These are phyloP conservation scores for Heritiera fomes DNA, from an alignment of 345 rosid genomes.

Conservation along the genomic window DNA sequence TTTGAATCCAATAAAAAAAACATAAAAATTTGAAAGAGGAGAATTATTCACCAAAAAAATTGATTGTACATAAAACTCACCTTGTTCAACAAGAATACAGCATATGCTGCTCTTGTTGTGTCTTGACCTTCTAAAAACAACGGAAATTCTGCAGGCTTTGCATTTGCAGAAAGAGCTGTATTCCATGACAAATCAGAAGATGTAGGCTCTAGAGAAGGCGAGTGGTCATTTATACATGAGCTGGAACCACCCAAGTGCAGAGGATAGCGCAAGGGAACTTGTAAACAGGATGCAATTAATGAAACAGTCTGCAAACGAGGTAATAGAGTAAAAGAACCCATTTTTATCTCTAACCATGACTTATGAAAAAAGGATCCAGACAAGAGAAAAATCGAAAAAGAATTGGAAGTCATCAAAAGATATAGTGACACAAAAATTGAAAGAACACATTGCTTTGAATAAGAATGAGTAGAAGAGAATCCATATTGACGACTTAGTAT, in stretches of 20 bases:
- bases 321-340: conserved; percentile 8
- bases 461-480: no score
- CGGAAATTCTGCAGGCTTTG: conserved; percentile 71
- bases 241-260: conserved; percentile 76
- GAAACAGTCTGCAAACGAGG: conserved; percentile 64
- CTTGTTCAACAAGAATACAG: conserved; percentile 94
- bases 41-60: background rate
- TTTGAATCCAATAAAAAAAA: background rate
- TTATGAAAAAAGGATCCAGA: no score
- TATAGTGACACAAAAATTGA: no score
- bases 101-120: conserved; percentile 93
- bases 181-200: conserved; percentile 51
- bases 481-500: no score
- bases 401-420: no score
- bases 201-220: conserved; percentile 66
- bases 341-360: no score
- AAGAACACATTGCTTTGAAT: no score
- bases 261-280: conserved; percentile 83
- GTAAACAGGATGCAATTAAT: conserved; percentile 65
- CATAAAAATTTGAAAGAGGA: background rate
- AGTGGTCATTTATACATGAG: conserved; percentile 68
- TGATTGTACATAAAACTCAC: conserved; percentile 31
- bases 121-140: conserved; percentile 97
- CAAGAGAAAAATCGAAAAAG: no score
- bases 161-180: conserved; percentile 36